Conservation (phyloP, 169 alveolate species). For the Ichthyophthirius multifiliis region DNA sequence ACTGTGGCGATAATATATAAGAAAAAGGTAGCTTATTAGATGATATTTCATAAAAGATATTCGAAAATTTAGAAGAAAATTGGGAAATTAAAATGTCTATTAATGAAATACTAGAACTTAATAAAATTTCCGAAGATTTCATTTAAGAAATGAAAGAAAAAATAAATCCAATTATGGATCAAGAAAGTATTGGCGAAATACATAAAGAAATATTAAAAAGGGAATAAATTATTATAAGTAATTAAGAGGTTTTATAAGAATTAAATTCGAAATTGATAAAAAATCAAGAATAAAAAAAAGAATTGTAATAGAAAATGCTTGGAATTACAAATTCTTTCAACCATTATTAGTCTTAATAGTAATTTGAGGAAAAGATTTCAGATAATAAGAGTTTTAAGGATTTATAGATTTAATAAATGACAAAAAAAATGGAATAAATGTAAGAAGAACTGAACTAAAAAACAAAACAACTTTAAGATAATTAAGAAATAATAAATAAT, state of each 20-base stretch:
- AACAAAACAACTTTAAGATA: not conserved
- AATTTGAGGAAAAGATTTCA: not conserved
- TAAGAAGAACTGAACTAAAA: not conserved
- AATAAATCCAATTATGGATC: not conserved
- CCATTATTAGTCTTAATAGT: not conserved
- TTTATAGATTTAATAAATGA: not conserved
- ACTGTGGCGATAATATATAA: not conserved
- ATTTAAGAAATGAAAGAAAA: not conserved
- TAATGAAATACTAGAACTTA: not conserved
- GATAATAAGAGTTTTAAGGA: not conserved
- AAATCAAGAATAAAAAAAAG: not conserved
- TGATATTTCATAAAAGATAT: constrained; percentile 2
- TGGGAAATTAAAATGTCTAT: constrained; percentile 9
- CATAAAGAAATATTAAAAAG: not conserved
- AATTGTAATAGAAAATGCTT: not conserved
- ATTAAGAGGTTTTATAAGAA: not conserved
- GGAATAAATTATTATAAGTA: not conserved
- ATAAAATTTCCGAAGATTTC: not conserved
- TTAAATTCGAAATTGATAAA: not conserved
- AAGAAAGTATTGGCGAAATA: not conserved
- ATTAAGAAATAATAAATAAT: not conserved
- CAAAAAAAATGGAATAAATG: not conserved
- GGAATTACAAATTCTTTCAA: not conserved
- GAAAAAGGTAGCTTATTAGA: not conserved
- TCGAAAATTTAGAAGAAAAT: constrained; percentile 4